Conservation (phyloP, 768 basidiomycete species). For the Suillus plorans region DNA sequence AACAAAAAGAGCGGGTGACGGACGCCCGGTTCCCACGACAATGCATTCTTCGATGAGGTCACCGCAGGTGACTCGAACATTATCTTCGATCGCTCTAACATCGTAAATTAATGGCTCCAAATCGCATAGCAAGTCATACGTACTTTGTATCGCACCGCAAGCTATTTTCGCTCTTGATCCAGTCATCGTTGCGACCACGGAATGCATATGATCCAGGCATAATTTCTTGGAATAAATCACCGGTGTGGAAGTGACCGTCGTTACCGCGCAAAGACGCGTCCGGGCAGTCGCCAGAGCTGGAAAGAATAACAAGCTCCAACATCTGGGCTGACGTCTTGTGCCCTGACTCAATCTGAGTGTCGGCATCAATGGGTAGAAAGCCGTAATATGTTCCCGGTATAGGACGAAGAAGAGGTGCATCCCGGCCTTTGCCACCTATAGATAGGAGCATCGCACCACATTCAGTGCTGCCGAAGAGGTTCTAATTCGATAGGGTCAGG, state of each 20-base stretch:
- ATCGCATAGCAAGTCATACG: constrained; percentile 14
- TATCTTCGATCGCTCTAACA: constrained; percentile 71
- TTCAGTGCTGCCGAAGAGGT: constrained; percentile 82
- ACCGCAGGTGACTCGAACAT: constrained; percentile 63
- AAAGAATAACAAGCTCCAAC: constrained; percentile 68
- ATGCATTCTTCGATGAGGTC: constrained; percentile 70
- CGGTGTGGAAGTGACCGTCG: constrained; percentile 78
- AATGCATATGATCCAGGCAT: constrained; percentile 58
- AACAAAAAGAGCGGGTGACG: constrained; percentile 74
- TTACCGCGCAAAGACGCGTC: constrained; percentile 51
- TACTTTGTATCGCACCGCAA: constrained; percentile 76
- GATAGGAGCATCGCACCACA: constrained; percentile 72
- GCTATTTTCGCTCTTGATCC: constrained; percentile 82
- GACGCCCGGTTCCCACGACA: constrained; percentile 74
- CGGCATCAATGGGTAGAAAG: constrained; percentile 58
- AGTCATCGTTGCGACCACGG: constrained; percentile 77
- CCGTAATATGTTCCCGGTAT: constrained; percentile 65
- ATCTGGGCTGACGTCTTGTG: constrained; percentile 57
- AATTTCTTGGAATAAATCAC: constrained; percentile 74
- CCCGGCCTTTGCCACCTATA: constrained; percentile 48
- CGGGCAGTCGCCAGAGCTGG: constrained; percentile 70
- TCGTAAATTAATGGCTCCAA: constrained; percentile 11
- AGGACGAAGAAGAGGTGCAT: constrained; percentile 52
- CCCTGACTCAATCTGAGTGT: constrained; percentile 35
- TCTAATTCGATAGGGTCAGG: constrained; percentile 38